phyloP scores from a whole-genome alignment of 1,284 basidiomycete genomes.

The Trichosporon inkin region DNA sequence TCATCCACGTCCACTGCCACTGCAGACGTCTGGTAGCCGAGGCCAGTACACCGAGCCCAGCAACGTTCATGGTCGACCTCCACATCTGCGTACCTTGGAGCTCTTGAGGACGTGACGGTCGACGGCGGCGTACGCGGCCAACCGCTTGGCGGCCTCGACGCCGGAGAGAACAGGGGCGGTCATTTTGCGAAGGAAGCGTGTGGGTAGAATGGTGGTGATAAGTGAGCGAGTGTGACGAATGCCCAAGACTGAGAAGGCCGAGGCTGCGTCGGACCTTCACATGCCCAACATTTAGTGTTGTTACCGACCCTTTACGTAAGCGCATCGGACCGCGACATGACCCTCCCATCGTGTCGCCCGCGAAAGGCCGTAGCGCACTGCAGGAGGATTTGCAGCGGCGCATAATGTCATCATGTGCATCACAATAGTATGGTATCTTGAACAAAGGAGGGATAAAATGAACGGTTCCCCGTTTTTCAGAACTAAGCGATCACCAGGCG shows the following conservation, averaged over 20 bases:
- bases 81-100: background rate
- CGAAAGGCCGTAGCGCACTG: background rate
- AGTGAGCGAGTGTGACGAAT: background rate
- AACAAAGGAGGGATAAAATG: constrained; percentile 2
- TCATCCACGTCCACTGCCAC: background rate
- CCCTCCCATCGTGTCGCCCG: background rate
- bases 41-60: background rate
- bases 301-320: background rate
- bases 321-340: background rate
- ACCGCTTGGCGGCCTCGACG: constrained; percentile 74
- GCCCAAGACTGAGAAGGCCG: background rate
- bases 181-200: constrained; percentile 13
- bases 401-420: constrained; percentile 10
- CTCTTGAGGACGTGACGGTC: constrained; percentile 66
- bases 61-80: background rate
- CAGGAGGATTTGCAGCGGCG: background rate
- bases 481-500: constrained; percentile 8
- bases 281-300: constrained; percentile 1
- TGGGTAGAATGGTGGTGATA: constrained; percentile 14
- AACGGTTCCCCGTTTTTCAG: constrained; percentile 5
- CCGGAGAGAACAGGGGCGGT: constrained; percentile 12
- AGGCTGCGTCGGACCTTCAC: background rate
- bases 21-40: background rate
- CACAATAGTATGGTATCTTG: constrained; percentile 9
- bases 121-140: constrained; percentile 92